Conservation (phyloP, 179 eudicot genomes). For the Corrigiola litoralis region DNA sequence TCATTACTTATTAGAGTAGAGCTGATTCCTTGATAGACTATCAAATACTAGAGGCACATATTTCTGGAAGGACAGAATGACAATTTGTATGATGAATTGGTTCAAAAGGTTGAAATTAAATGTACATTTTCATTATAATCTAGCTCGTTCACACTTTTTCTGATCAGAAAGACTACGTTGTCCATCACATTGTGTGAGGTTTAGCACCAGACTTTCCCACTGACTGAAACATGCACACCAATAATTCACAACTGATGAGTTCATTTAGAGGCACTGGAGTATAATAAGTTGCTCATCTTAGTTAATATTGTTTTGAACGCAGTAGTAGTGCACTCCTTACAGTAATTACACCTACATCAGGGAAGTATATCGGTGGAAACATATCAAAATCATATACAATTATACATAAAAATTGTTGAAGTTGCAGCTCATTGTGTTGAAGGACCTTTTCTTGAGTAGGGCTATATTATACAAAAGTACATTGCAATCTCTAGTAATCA, state of each 20-base stretch:
- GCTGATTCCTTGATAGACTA: neutral
- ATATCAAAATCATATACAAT: constrained; percentile 22
- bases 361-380: neutral
- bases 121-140: neutral
- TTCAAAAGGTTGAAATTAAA: neutral
- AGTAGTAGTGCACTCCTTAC: neutral
- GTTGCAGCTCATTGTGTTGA: no score
- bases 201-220: neutral
- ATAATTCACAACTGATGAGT: neutral
- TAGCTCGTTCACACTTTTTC: neutral
- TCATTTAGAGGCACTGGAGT: neutral
- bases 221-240: neutral
- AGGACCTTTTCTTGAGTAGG: neutral
- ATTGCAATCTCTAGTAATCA: constrained; percentile 17
- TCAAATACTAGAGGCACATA: constrained; percentile 1
- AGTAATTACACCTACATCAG: neutral
- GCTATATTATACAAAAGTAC: neutral
- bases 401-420: constrained; percentile 1
- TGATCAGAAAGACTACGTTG: neutral
- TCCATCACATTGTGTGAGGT: no score
- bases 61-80: no score
- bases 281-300: neutral
- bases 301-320: neutral
- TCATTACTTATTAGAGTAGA: neutral
- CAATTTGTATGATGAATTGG: neutral